Evolutionary conservation across 352 stramenopile genomes (phyloP), one percentile per base, ranked within the genome.

Genomic region (Phytophthora boehmeriae): DNA sequence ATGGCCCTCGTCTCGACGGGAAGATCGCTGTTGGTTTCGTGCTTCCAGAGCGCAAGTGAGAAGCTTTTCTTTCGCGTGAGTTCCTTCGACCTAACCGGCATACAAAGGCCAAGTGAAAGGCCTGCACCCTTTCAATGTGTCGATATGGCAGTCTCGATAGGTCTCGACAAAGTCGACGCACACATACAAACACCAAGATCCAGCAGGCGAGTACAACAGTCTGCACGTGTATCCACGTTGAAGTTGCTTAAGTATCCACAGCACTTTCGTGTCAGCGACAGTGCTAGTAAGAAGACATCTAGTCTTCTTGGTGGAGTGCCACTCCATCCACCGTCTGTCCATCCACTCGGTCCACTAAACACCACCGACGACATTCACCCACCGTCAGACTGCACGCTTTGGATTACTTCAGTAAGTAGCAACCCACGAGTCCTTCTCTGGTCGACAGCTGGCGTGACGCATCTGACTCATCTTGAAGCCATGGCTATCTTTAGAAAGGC

Each of bases 51-150:
- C 4, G 4, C 38, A 16, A 44, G 38, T 44, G 38, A 20, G 25
- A 30, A 30, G 25, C 25, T 30, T 22, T 22, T 19, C 38, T 44
- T 44, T 22, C 38, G 38, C n/a, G 13, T 20, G 8, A 17, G 13
- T 44, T 44, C 22, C 38, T 44, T 44, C 16, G 2, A 11, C 38
- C 17, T 32, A 16, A 6, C 5, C 10, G 3, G 8, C 47, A 54
- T 54, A 54, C 47, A 54, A 54, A 54, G 9, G 25, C 22, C 42
- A 53, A 43, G 4, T 14, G 8, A 17, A 30, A 41, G 5, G 38
- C 11, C 16, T 53, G 48, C 56, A 44, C 20, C 49, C 44, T 47
- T 70, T 70, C 48, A 70, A 70, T n/a, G 61, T 64, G 48, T 64
- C 61, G 34, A 69, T 55, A 59, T 2, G 36, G 5, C 25, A 44